Conservation (phyloP, 306 rosid species). For the Mucuna pruriens region DNA sequence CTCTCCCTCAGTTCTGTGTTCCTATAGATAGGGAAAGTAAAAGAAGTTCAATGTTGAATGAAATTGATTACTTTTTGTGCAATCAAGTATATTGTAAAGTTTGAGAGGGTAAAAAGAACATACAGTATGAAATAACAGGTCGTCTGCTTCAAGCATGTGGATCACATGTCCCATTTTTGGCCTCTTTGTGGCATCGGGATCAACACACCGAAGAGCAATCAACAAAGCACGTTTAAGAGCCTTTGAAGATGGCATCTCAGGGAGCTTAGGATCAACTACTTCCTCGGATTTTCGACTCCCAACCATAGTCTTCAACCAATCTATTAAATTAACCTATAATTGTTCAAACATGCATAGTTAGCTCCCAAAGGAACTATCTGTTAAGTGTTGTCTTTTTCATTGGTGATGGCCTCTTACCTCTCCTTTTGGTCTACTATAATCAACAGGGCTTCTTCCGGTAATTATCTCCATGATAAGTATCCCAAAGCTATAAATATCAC, state of each 20-base stretch:
- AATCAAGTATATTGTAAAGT: neutral
- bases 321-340: slow-evolving; percentile 83
- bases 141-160: slow-evolving; percentile 98
- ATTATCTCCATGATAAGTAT: slow-evolving; percentile 91
- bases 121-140: slow-evolving; percentile 71
- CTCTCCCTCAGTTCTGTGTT: slow-evolving; percentile 60
- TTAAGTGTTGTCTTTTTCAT: neutral
- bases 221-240: slow-evolving; percentile 88
- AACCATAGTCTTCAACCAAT: slow-evolving; percentile 92
- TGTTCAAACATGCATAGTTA: slow-evolving; percentile 24
- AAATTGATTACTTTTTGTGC: neutral
- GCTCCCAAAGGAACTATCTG: slow-evolving; percentile 11
- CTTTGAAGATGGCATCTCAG: slow-evolving; percentile 84
- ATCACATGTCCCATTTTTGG: slow-evolving; percentile 98
- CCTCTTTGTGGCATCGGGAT: slow-evolving; percentile 94
- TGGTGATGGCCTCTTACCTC: slow-evolving; percentile 62
- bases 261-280: slow-evolving; percentile 88
- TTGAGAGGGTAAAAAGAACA: slow-evolving; percentile 22
- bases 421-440: slow-evolving; percentile 84
- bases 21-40: slow-evolving; percentile 50
- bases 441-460: slow-evolving; percentile 93
- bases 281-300: slow-evolving; percentile 84
- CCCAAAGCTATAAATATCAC: slow-evolving; percentile 94
- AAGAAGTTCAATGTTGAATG: neutral
- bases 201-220: slow-evolving; percentile 91